Conservation (phyloP, 495 filamentous ascomycete genomes). For the Astrocystis sublimbata region DNA sequence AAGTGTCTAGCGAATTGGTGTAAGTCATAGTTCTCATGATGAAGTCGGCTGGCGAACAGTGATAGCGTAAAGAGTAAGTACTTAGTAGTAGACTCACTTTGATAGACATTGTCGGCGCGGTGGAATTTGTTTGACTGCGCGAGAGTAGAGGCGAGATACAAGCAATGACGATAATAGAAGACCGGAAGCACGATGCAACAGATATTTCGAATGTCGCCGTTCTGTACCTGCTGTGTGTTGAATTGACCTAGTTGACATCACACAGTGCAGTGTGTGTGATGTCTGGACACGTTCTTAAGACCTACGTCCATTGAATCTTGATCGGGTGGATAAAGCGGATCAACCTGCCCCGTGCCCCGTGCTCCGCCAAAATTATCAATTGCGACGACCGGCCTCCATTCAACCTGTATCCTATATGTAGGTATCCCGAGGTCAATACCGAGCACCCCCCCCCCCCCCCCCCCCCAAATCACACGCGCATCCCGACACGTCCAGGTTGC, state of each 20-base stretch:
- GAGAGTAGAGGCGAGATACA: neutral
- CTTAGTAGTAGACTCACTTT: constrained; percentile 40
- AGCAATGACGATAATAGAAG: neutral
- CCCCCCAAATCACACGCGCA: constrained; percentile 1
- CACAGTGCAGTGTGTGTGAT: too few species aligned
- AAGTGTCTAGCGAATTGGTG: constrained; percentile 61
- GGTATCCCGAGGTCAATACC: neutral
- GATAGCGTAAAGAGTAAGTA: too few species aligned
- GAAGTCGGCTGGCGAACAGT: too few species aligned
- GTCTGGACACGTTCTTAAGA: too few species aligned
- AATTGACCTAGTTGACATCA: constrained; percentile 27
- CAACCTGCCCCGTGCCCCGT: constrained; percentile 28
- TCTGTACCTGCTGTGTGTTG: neutral
- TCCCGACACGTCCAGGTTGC: too few species aligned
- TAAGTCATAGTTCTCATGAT: too few species aligned
- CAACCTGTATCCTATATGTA: neutral
- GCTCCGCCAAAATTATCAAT: constrained; percentile 31
- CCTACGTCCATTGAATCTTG: too few species aligned
- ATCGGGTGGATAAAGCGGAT: constrained; percentile 21
- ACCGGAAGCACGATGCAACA: neutral
- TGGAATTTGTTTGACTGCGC: neutral
- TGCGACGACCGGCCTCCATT: constrained; percentile 1
- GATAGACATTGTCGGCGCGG: constrained; percentile 42
- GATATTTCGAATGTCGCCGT: constrained; percentile 13
- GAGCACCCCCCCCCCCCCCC: neutral